Evolutionary conservation across 768 basidiomycete genomes (phyloP).

Genomic region (Naganishia vaughanmartiniae): DNA sequence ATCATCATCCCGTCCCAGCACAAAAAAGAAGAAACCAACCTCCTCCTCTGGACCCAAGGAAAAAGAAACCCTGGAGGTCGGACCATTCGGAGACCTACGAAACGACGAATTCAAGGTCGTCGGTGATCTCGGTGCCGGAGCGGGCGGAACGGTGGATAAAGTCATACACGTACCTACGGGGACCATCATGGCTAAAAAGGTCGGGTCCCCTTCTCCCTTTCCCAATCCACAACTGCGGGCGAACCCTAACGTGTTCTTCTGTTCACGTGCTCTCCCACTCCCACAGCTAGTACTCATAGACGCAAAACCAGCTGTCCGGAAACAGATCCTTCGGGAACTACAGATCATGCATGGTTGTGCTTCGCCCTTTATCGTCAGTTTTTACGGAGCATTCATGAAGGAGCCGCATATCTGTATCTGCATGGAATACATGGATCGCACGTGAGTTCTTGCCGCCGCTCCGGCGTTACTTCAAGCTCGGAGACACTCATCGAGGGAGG

Average conservation of each 20-base stretch:
- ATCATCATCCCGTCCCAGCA: neutral
- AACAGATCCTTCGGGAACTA: constrained; percentile 94
- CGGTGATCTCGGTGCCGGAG: constrained; percentile 88
- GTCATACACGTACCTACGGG: constrained; percentile 88
- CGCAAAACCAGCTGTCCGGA: constrained; percentile 83
- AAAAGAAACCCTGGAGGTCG: neutral
- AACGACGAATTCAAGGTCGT: constrained; percentile 88
- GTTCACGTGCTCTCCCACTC: neutral
- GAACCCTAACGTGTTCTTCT: neutral
- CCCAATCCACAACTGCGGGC: neutral
- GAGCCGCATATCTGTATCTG: constrained; percentile 99
- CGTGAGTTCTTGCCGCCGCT: too few species aligned
- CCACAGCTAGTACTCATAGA: constrained; percentile 50
- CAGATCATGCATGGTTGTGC: constrained; percentile 99
- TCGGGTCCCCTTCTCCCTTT: constrained; percentile 49
- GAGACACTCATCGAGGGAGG: neutral
- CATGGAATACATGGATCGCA: constrained; percentile 71
- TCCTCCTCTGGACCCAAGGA: neutral
- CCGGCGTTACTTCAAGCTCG: too few species aligned
- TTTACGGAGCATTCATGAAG: constrained; percentile 91
- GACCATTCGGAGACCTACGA: constrained; percentile 58
- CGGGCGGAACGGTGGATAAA: constrained; percentile 95
- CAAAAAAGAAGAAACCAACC: constrained; percentile 34
- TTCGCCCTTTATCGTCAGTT: constrained; percentile 89
- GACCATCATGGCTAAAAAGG: constrained; percentile 98